phyloP scores from a whole-genome alignment of 768 basidiomycete species.

The Trametes coccinea region DNA sequence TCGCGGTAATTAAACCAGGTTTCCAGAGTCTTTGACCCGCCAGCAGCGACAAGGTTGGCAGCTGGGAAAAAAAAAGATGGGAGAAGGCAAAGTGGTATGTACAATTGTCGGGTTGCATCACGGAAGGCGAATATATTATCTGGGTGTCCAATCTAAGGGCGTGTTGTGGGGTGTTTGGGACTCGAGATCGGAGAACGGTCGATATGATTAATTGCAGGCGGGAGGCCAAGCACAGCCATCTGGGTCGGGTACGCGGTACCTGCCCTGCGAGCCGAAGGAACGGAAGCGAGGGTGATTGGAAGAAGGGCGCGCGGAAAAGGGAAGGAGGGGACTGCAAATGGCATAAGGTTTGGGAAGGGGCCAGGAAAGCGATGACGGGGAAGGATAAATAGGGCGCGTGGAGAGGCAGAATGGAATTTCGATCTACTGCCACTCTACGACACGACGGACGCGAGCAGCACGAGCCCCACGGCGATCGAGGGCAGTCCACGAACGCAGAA shows the following conservation, averaged over 20 bases:
- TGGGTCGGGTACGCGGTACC: constrained; percentile 20
- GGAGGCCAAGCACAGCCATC: constrained; percentile 22
- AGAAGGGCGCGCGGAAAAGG: constrained; percentile 18
- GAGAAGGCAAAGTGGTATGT: not conserved
- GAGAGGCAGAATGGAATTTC: constrained; percentile 20
- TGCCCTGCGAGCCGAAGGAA: constrained; percentile 15
- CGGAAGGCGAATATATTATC: constrained; percentile 8
- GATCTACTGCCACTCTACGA: constrained; percentile 21
- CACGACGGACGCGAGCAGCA: constrained; percentile 12
- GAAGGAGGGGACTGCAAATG: constrained; percentile 12
- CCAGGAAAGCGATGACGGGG: constrained; percentile 21
- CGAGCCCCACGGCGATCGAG: constrained; percentile 19
- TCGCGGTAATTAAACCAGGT: constrained; percentile 22
- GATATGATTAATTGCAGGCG: constrained; percentile 23
- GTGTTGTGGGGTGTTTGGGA: constrained; percentile 15
- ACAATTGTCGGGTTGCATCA: not conserved
- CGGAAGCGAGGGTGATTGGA: constrained; percentile 22
- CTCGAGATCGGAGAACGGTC: constrained; percentile 16
- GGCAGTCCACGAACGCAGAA: not conserved
- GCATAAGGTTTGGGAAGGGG: constrained; percentile 10
- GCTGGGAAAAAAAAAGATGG: constrained; percentile 6
- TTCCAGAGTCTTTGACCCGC: not conserved
- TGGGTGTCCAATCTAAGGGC: not conserved
- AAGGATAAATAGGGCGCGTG: constrained; percentile 24
- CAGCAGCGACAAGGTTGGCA: constrained; percentile 7